Base-by-base conservation (phyloP, 331 rosid genomes). In the Malus hybrid region DNA sequence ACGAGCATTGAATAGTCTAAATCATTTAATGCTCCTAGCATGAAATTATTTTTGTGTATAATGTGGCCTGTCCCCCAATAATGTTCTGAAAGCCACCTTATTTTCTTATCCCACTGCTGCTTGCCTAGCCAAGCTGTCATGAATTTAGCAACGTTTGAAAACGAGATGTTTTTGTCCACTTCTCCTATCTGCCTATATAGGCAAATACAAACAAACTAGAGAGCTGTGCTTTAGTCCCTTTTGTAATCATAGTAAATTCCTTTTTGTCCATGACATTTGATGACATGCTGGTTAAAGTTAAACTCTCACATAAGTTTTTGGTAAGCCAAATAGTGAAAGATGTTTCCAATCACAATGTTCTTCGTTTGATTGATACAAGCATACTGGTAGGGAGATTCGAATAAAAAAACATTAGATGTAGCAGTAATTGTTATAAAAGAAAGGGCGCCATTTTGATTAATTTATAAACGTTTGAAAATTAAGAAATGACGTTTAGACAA, bases 11-110 rank as follows among this genome's bases (percentile, higher is more conserved):
- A 34, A 34, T 34, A 34, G 2, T 2, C 10, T 34, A 34, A 34
- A 34, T 7, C 1, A 34, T 34, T 34, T 34, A 7, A 7, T 2
- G 10, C 3, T 34, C 10, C 3, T 2, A 34, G 42, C 42, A 34
- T 34, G 10, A 2, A 34, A 7, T 34, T 34, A 1, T 34, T 7
- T 34, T 34, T 7, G 0, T 34, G 10, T 34, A 34, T 7, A 34
- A 34, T 7, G 42, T 34, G 42, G 42, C 55, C 18, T 48, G 64
- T 54, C 31, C 31, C 55, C 32, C 66, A 56, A 56, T 71, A 71
- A 56, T 56, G 66, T 20, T 71, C 75, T 56, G 75, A 56, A 32
- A 32, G 42, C 42, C 52, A 54, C 31, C 64, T 56, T 31, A 32
- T 71, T 34, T 34, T 71, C 32, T 54, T 32, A 54, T 69, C 73